Percentiles rank a stretch among this genome's conserved stretches.
phyloP scores from a whole-genome alignment of 129 eudicot species.

The Tagetes patula region DNA sequence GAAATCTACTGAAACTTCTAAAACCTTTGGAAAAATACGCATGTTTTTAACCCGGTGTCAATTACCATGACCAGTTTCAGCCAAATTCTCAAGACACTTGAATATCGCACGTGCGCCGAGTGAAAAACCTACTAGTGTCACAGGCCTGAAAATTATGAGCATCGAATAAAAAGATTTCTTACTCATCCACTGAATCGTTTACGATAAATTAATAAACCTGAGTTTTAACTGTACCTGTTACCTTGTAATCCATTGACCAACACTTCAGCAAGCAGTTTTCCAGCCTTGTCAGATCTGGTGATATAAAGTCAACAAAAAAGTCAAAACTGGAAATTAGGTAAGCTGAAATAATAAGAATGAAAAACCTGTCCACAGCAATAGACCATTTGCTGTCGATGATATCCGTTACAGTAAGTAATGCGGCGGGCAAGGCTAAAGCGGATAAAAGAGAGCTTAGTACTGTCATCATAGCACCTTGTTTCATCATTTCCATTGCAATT shows the following conservation, averaged over 20 bases:
- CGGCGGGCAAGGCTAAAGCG: slow-evolving; percentile 92
- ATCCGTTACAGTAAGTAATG: slow-evolving; percentile 68
- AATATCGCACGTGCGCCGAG: slow-evolving; percentile 39
- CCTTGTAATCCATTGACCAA: slow-evolving; percentile 84
- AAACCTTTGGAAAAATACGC: not conserved
- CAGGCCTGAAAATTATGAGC: slow-evolving; percentile 38
- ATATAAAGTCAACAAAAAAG: not conserved
- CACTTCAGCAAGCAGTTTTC: slow-evolving; percentile 91
- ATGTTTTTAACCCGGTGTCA: not conserved
- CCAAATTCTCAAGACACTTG: slow-evolving; percentile 39
- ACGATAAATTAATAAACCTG: not conserved
- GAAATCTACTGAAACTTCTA: not conserved
- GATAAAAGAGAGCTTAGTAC: slow-evolving; percentile 75
- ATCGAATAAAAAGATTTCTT: not conserved
- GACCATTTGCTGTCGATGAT: slow-evolving; percentile 97
- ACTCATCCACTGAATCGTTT: not conserved
- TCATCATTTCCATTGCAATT: slow-evolving; percentile 79
- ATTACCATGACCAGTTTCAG: slow-evolving; percentile 51
- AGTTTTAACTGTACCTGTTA: slow-evolving; percentile 54
- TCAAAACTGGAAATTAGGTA: not conserved
- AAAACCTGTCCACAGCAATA: slow-evolving; percentile 86
- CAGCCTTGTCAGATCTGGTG: slow-evolving; percentile 91
- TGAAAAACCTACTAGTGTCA: slow-evolving; percentile 46
- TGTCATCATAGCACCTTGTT: slow-evolving; percentile 97
- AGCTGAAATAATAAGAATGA: not conserved